Conservation (phyloP, 495 filamentous ascomycete genomes). For the Daldinia bambusicola region DNA sequence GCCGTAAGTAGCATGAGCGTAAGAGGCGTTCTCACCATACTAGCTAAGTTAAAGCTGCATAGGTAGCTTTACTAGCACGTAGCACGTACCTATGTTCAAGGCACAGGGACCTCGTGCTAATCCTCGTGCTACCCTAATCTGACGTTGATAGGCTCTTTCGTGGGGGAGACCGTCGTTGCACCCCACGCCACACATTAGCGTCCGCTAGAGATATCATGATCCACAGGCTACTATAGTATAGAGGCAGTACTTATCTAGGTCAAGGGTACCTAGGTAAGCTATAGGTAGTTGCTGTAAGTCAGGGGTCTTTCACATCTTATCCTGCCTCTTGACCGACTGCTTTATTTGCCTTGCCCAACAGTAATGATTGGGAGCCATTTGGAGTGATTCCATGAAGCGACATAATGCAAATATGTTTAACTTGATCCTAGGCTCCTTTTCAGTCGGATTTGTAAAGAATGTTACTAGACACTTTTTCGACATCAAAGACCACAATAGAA, state of each 20-base stretch:
- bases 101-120: constrained; percentile 24
- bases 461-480: not conserved
- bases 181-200: constrained; percentile 25
- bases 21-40: constrained; percentile 22
- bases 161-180: not conserved
- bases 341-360: not conserved
- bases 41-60: not conserved
- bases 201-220: constrained; percentile 18
- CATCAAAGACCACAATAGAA: not conserved
- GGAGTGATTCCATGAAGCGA: not conserved
- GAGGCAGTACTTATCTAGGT: not conserved
- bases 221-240: not conserved
- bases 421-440: not conserved
- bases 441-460: not conserved
- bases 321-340: not conserved
- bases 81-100: not conserved
- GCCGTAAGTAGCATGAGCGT: not conserved
- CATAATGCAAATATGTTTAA: not conserved
- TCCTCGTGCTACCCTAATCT: constrained; percentile 16
- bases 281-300: not conserved
- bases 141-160: constrained; percentile 28
- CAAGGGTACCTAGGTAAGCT: not conserved
- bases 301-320: not conserved
- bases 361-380: not conserved
- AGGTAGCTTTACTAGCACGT: not conserved